Evolutionary conservation across 208 protist genomes (phyloP), one percentile per base, ranked within the genome.

Genomic region (Kentomonas sorsogonicus): DNA sequence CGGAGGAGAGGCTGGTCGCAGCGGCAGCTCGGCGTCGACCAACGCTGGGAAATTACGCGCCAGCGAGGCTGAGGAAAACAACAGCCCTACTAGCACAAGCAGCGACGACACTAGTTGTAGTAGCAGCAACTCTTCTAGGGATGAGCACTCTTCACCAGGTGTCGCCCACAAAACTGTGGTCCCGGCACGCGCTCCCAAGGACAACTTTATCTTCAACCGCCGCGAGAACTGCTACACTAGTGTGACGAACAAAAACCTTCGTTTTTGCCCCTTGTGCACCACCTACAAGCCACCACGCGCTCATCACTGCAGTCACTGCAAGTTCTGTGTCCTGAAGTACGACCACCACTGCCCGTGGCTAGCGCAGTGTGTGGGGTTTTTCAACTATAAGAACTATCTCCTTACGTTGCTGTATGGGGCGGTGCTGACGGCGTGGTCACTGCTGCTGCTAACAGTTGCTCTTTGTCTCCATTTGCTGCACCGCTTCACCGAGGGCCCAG

Each of bases 341-440:
- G 92, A 97, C 60, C 92, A 97, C 60, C 92, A 97, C 63, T 97
- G 91, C 67, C 89, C 92, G 1, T 97, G 92, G 90, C 69, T 94
- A 11, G 92, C 88, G 9, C 88, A 86, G 50, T 96, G 90, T 60
- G 80, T 97, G 1, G 92, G 92, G n/a, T 91, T 93, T 59, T 90
- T 84, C 54, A 97, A 97, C 72, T 94, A 95, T 72, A 95, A 95
- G 48, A 84, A 86, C 53, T 95, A 91, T 56, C 79, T 95, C 18
- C 69, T 93, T 7, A 60, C 88, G 47, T 54, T 95, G 13, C 50
- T 91, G 31, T 95, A 92, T 59, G 79, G 74, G 10, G 86, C 72
- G 60, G 46, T 93, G 22, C 76, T 89, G 27, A 90, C 83, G 18
- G 36, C 74, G 3, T 92, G 83, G 83, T 77, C 79, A 39, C 63